A percentile compares a stretch with the other conserved stretches of the same genome.
phyloP scores from a whole-genome alignment of 2,329 filamentous ascomycete species.

The Arthrobotrys megalospora region DNA sequence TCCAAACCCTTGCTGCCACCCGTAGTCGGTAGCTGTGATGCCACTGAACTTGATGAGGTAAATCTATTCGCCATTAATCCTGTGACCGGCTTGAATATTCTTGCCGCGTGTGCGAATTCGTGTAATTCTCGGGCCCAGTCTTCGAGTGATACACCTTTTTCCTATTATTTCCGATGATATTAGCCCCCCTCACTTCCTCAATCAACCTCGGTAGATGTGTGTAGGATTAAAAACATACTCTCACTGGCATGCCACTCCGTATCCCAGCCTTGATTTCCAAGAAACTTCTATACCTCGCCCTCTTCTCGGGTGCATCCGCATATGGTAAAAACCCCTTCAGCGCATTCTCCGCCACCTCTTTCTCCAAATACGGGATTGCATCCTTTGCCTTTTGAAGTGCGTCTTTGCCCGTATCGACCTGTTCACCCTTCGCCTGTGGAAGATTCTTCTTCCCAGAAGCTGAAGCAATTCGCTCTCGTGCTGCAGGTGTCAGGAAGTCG shows the following conservation, averaged over 20 bases:
- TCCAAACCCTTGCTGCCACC: constrained; percentile 62
- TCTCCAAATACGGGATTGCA: constrained; percentile 69
- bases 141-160: constrained; percentile 72
- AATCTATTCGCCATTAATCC: constrained; percentile 95
- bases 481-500: constrained; percentile 85
- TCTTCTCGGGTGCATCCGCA: constrained; percentile 83
- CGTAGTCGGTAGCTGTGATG: constrained; percentile 64
- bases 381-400: constrained; percentile 73
- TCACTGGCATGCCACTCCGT: constrained; percentile 73
- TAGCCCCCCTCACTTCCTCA: not conserved
- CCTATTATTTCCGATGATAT: constrained; percentile 45
- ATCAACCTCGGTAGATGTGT: not conserved
- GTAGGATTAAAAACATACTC: constrained; percentile 65
- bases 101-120: constrained; percentile 81
- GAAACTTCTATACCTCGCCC: constrained; percentile 83
- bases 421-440: constrained; percentile 82
- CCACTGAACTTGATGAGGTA: constrained; percentile 76
- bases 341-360: constrained; percentile 69
- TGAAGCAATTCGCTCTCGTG: constrained; percentile 81
- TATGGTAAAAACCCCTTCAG: constrained; percentile 82
- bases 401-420: constrained; percentile 76
- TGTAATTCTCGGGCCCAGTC: constrained; percentile 85
- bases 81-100: constrained; percentile 91
- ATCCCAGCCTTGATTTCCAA: constrained; percentile 82
- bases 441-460: constrained; percentile 83